Conservation (phyloP, 768 basidiomycete species). For the Floccularia luteovirens region DNA sequence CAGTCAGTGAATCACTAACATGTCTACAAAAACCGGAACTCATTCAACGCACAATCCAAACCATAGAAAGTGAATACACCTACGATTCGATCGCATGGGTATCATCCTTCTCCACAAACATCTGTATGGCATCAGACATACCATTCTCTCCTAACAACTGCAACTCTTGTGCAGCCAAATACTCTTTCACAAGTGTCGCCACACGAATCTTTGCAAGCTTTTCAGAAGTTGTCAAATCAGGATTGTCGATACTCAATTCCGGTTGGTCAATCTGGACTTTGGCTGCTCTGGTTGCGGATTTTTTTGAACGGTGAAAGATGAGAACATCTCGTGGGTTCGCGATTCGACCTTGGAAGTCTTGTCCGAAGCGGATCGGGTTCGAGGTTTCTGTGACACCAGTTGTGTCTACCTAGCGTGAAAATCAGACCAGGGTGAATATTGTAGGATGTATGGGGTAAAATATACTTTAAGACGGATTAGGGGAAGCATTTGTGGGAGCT, state of each 20-base stretch:
- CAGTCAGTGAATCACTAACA: slow-evolving; percentile 50
- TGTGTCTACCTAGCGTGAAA: slow-evolving; percentile 66
- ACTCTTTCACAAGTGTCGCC: slow-evolving; percentile 85
- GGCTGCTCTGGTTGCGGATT: slow-evolving; percentile 33
- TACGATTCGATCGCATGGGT: slow-evolving; percentile 85
- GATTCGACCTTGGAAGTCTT: slow-evolving; percentile 84
- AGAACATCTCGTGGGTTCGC: slow-evolving; percentile 95
- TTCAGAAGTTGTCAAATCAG: slow-evolving; percentile 55
- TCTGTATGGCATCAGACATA: slow-evolving; percentile 91
- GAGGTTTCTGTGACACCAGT: slow-evolving; percentile 87
- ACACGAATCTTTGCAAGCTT: slow-evolving; percentile 80
- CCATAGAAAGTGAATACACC: slow-evolving; percentile 17
- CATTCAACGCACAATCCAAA: slow-evolving; percentile 2
- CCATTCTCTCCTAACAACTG: slow-evolving; percentile 85
- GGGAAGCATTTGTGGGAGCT: slow-evolving; percentile 70
- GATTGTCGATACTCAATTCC: slow-evolving; percentile 76
- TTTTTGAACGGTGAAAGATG: slow-evolving; percentile 82
- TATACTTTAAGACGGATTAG: slow-evolving; percentile 72
- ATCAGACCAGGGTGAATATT: background rate
- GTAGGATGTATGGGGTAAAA: slow-evolving; percentile 13
- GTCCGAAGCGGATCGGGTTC: slow-evolving; percentile 95
- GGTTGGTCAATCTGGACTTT: slow-evolving; percentile 74
- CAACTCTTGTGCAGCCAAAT: slow-evolving; percentile 86
- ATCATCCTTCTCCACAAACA: slow-evolving; percentile 97
- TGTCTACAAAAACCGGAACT: slow-evolving; percentile 36